These are phyloP conservation scores for Fusarium annulatum DNA, from an alignment of 2,329 filamentous ascomycete species.

Conservation along the genomic window DNA sequence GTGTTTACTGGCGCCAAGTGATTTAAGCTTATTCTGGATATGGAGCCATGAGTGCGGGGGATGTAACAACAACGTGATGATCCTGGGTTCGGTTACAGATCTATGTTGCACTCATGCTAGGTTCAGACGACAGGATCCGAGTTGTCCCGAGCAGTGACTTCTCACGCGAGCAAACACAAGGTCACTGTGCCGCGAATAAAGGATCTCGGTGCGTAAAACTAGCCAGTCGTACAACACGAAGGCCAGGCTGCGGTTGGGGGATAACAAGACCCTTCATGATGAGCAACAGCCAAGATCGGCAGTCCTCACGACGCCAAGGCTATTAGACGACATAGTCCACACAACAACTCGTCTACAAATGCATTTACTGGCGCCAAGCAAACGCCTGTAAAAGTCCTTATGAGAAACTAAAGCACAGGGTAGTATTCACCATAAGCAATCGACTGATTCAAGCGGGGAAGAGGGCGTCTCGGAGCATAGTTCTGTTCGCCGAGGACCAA, in stretches of 20 bases:
- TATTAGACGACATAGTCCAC: too few species aligned
- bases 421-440: constrained; percentile 15
- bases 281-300: constrained; percentile 5
- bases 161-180: background rate
- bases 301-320: background rate
- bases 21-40: constrained; percentile 21
- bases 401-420: background rate
- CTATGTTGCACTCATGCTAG: background rate
- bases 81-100: background rate
- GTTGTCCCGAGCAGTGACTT: constrained; percentile 10
- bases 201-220: background rate
- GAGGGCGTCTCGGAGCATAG: constrained; percentile 18
- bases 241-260: background rate
- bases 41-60: background rate
- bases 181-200: background rate
- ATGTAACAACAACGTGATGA: background rate
- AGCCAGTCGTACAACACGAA: background rate
- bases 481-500: constrained; percentile 32
- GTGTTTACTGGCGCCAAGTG: constrained; percentile 18
- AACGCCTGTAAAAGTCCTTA: background rate
- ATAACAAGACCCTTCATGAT: too few species aligned
- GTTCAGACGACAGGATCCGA: background rate
- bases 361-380: background rate
- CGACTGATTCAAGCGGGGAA: constrained; percentile 22
- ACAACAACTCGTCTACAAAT: background rate